These are phyloP conservation scores for Spergularia bocconei DNA, from an alignment of 148 eudicot genomes.

Conservation along the genomic window DNA sequence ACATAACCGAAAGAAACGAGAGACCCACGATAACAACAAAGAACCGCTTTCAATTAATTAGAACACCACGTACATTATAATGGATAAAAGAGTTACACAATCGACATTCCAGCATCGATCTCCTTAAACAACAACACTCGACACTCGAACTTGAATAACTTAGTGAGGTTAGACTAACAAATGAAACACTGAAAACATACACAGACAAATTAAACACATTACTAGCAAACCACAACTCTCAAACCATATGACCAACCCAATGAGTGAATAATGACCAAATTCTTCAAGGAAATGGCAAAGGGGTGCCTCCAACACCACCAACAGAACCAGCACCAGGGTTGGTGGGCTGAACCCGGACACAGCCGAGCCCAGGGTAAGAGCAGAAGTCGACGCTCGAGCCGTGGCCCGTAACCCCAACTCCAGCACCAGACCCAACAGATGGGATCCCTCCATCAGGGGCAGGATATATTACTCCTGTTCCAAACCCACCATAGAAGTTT, in stretches of 20 bases:
- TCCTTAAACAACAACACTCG: too few species aligned
- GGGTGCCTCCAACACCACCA: constrained; percentile 21
- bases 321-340: constrained; percentile 20
- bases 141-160: too few species aligned
- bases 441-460: constrained; percentile 12
- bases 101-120: too few species aligned
- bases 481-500: constrained; percentile 28
- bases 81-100: too few species aligned
- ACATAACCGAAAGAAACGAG: too few species aligned
- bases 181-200: not conserved
- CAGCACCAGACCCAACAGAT: constrained; percentile 12
- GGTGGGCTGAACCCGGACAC: constrained; percentile 27
- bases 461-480: constrained; percentile 18
- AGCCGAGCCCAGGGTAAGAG: constrained; percentile 27
- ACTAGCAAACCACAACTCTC: not conserved
- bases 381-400: constrained; percentile 31
- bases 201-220: not conserved
- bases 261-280: not conserved
- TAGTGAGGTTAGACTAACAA: too few species aligned
- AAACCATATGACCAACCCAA: not conserved
- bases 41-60: too few species aligned
- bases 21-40: too few species aligned
- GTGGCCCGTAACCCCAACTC: not conserved
- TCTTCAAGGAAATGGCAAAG: constrained; percentile 31
- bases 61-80: too few species aligned